Percentiles rank a stretch among this genome's conserved stretches.
phyloP scores from a whole-genome alignment of 352 stramenopile genomes.

The Globisporangium okanoganense region DNA sequence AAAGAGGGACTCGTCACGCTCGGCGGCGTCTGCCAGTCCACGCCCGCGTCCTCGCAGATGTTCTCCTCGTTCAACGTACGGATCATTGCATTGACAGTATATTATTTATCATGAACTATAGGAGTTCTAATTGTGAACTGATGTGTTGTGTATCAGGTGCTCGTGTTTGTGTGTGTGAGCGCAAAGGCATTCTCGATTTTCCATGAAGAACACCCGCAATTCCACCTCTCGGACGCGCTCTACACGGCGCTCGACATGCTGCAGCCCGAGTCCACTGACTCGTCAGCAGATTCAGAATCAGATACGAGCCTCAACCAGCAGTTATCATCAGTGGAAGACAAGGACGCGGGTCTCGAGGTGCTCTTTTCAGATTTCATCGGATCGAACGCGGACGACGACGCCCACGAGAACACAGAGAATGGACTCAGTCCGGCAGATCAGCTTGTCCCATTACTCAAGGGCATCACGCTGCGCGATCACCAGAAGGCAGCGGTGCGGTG shows the following conservation, averaged over 20 bases:
- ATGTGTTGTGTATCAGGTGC: slow-evolving; percentile 19
- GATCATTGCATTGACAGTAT: not conserved
- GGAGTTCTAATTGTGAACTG: not conserved
- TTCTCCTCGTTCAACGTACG: slow-evolving; percentile 65
- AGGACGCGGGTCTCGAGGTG: slow-evolving; percentile 46
- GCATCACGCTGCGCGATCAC: slow-evolving; percentile 70
- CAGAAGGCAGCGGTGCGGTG: slow-evolving; percentile 81
- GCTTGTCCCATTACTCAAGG: slow-evolving; percentile 46
- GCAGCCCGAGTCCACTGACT: slow-evolving; percentile 6
- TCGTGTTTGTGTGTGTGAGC: slow-evolving; percentile 58
- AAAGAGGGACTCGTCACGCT: slow-evolving; percentile 50
- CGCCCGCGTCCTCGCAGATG: slow-evolving; percentile 43
- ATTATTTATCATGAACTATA: not conserved
- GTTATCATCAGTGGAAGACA: slow-evolving; percentile 15
- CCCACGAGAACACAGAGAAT: not conserved
- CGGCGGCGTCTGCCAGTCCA: slow-evolving; percentile 38
- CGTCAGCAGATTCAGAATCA: not conserved
- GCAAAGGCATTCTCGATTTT: slow-evolving; percentile 62
- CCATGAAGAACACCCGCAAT: slow-evolving; percentile 47
- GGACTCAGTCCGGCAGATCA: slow-evolving; percentile 26
- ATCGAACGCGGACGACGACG: slow-evolving; percentile 18
- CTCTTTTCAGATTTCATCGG: slow-evolving; percentile 67
- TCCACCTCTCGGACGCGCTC: slow-evolving; percentile 58
- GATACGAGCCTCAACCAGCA: not conserved
- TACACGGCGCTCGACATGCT: slow-evolving; percentile 59